Conservation (phyloP, 495 filamentous ascomycete species). For the Aspergillus indologenus region DNA sequence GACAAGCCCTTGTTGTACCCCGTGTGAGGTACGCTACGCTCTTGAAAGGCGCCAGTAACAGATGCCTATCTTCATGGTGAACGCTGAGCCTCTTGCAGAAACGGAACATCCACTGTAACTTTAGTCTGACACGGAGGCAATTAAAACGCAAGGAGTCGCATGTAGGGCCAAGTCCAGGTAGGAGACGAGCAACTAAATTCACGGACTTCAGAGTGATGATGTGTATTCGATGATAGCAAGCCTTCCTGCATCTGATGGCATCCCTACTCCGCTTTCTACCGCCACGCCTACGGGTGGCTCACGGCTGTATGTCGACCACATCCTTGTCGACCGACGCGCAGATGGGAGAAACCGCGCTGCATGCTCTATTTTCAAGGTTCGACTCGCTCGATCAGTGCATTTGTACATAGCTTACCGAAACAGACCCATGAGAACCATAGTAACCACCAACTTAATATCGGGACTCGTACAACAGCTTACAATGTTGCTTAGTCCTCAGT, state of each 20-base stretch:
- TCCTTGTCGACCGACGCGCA: neutral
- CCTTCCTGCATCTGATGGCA: neutral
- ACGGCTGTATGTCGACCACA: neutral
- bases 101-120: neutral
- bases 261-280: neutral
- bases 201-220: neutral
- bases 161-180: neutral
- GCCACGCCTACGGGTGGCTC: neutral
- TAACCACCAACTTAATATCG: neutral
- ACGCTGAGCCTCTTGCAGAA: neutral
- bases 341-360: neutral
- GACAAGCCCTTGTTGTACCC: neutral
- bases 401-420: neutral
- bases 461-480: neutral
- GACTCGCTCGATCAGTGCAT: constrained; percentile 3
- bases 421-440: neutral
- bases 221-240: neutral
- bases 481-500: constrained; percentile 23
- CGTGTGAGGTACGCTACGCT: neutral
- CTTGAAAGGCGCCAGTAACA: neutral
- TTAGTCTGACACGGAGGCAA: neutral
- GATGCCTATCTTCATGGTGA: neutral
- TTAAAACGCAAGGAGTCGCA: neutral
- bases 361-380: neutral
- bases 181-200: neutral